A percentile compares a stretch with the other conserved stretches of the same genome.
These are phyloP conservation scores for Microsporum audouinii DNA, from an alignment of 2,329 filamentous ascomycete genomes.

Conservation along the genomic window DNA sequence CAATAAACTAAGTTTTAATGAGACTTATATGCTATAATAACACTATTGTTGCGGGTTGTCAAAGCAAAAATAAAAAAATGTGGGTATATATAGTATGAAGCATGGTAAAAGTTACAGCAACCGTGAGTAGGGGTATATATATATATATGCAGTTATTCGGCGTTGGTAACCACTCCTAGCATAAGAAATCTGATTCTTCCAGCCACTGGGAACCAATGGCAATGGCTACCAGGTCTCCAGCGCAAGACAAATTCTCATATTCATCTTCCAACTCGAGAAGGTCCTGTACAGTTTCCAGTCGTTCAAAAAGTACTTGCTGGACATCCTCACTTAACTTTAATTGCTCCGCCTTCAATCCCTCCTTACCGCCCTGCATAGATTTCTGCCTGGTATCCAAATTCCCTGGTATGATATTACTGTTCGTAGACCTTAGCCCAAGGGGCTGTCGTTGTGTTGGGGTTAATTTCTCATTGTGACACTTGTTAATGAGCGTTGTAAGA, in stretches of 20 bases:
- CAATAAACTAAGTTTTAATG: neutral
- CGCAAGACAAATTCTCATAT: constrained; percentile 33
- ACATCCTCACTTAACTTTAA: constrained; percentile 3
- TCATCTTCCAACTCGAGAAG: constrained; percentile 30
- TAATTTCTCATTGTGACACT: constrained; percentile 20
- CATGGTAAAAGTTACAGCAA: neutral
- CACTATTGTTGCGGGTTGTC: neutral
- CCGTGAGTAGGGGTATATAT: neutral
- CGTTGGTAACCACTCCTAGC: constrained; percentile 1
- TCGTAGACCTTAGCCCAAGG: constrained; percentile 25
- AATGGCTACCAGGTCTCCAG: constrained; percentile 34
- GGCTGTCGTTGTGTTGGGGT: constrained; percentile 18
- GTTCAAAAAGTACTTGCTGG: constrained; percentile 24
- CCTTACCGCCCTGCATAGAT: constrained; percentile 8
- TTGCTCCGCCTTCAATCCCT: neutral
- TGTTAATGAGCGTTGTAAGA: constrained; percentile 43
- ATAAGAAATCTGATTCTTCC: constrained; percentile 30
- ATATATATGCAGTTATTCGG: neutral
- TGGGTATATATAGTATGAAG: neutral
- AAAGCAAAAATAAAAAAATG: neutral
- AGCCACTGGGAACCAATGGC: constrained; percentile 35
- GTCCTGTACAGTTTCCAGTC: constrained; percentile 24
- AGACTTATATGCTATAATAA: neutral
- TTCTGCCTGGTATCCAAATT: neutral
- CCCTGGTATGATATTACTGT: constrained; percentile 12